Evolutionary conservation across 2,329 filamentous ascomycete species (phyloP).

Genomic region (Claviceps quebecensis): DNA sequence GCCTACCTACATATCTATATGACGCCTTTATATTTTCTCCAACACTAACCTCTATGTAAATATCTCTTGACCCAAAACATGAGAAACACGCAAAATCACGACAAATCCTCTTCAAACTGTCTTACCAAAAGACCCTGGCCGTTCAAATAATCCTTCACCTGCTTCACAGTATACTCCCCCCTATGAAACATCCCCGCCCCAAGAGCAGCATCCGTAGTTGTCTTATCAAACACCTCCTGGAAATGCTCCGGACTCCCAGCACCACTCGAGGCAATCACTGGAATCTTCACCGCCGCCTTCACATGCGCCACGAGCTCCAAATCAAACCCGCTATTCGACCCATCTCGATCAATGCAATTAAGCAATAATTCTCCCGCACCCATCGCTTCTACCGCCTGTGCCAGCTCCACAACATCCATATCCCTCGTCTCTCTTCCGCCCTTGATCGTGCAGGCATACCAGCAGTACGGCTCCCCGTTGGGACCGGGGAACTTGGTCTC

Average conservation of each 20-base stretch:
- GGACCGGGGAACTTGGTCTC: constrained; percentile 56
- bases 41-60: background rate
- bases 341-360: constrained; percentile 96
- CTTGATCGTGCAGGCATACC: constrained; percentile 97
- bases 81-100: constrained; percentile 8
- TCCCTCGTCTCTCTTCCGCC: constrained; percentile 90
- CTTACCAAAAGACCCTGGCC: constrained; percentile 64
- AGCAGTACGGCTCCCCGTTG: constrained; percentile 68
- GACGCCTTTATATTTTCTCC: no score
- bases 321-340: constrained; percentile 88
- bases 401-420: constrained; percentile 79
- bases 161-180: constrained; percentile 83
- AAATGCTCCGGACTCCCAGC: constrained; percentile 84
- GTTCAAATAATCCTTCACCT: constrained; percentile 76
- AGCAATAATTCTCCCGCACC: constrained; percentile 86
- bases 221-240: constrained; percentile 75
- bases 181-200: constrained; percentile 97
- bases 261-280: constrained; percentile 88
- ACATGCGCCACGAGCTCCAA: constrained; percentile 81
- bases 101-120: constrained; percentile 50
- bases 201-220: constrained; percentile 77
- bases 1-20: no score
- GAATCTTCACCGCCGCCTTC: constrained; percentile 75
- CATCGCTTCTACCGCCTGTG: constrained; percentile 86
- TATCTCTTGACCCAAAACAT: background rate